These are phyloP conservation scores for Diaporthe sp. DNA, from an alignment of 2,329 filamentous ascomycete species.

Conservation along the genomic window DNA sequence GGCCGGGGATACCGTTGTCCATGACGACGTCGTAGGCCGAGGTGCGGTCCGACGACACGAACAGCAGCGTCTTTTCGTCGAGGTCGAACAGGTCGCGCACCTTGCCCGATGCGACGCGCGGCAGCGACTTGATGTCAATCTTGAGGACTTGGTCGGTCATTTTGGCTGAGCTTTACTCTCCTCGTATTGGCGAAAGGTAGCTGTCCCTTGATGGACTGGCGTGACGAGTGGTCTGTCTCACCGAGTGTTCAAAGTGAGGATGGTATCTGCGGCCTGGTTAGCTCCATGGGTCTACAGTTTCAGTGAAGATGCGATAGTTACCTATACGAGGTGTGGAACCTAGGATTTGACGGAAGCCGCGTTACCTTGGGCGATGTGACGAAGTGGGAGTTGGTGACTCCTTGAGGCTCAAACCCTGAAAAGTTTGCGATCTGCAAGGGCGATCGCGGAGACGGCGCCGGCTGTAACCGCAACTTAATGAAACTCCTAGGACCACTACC, in stretches of 20 bases:
- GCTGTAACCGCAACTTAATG: conserved; percentile 30
- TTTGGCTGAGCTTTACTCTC: neutral
- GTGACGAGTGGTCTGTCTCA: neutral
- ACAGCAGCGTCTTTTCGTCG: conserved; percentile 49
- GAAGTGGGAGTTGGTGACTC: neutral
- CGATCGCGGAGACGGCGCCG: conserved; percentile 37
- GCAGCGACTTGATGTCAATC: conserved; percentile 50
- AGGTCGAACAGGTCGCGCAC: conserved; percentile 49
- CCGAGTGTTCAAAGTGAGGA: neutral
- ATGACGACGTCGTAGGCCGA: conserved; percentile 96
- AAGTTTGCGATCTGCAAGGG: conserved; percentile 39
- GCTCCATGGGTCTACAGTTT: neutral
- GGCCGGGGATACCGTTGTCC: conserved; percentile 73
- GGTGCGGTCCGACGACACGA: conserved; percentile 71
- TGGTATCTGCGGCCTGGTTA: neutral
- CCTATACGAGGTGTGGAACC: neutral
- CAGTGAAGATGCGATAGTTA: neutral
- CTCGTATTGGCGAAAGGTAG: neutral
- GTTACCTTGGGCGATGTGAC: neutral
- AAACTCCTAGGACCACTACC: neutral
- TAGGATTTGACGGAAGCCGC: neutral
- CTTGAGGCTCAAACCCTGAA: conserved; percentile 35
- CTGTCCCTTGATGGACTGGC: neutral
- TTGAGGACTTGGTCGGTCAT: conserved; percentile 41
- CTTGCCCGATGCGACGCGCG: conserved; percentile 50